phyloP scores from a whole-genome alignment of 2,329 filamentous ascomycete genomes.

The Ophiostoma tasmaniense region DNA sequence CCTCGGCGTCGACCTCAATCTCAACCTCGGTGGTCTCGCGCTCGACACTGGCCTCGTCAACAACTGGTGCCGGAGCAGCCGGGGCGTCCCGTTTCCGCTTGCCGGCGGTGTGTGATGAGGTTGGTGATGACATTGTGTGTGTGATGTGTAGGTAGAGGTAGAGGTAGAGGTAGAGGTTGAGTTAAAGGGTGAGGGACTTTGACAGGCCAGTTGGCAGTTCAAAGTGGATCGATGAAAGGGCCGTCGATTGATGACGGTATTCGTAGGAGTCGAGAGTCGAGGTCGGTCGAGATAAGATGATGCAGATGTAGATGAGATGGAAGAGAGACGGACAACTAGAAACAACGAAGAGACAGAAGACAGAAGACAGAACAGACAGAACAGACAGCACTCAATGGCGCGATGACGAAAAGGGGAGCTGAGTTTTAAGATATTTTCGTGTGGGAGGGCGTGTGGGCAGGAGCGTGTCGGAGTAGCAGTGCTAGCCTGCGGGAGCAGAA shows the following conservation, averaged over 20 bases:
- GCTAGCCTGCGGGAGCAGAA: background rate
- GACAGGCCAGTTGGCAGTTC: background rate
- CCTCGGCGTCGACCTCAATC: background rate
- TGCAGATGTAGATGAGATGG: background rate
- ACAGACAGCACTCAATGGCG: background rate
- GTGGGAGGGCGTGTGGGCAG: background rate
- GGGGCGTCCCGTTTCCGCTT: slow-evolving; percentile 19
- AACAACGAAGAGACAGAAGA: background rate
- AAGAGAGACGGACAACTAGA: background rate
- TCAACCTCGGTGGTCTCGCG: background rate
- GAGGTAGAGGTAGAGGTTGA: background rate
- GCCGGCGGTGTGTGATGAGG: slow-evolving; percentile 13
- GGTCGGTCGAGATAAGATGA: background rate
- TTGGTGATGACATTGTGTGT: slow-evolving; percentile 7
- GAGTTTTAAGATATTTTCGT: slow-evolving; percentile 7
- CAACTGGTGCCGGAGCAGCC: background rate
- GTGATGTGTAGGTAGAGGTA: background rate
- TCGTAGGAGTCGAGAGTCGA: background rate
- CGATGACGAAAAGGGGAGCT: slow-evolving; percentile 9
- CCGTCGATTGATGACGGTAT: no score
- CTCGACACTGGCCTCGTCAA: background rate
- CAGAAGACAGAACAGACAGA: background rate
- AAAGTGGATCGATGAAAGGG: background rate
- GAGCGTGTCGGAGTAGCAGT: background rate
- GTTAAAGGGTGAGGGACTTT: background rate